Evolutionary conservation across 139 green algal genomes (phyloP).

Genomic region (Chlorella vulgaris): DNA sequence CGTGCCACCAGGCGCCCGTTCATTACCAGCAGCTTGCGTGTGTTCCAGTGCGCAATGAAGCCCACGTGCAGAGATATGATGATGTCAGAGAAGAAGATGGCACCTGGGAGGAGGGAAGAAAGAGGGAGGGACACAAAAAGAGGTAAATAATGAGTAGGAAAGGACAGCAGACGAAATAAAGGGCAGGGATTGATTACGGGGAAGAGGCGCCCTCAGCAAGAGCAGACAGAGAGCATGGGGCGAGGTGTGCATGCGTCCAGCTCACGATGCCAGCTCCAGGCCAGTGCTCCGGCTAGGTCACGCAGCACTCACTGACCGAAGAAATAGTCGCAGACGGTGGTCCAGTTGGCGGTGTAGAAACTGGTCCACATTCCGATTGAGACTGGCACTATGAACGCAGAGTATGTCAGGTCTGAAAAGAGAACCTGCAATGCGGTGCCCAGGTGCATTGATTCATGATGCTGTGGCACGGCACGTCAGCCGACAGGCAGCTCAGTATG

Average conservation of each 20-base stretch:
- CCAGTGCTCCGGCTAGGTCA: background rate
- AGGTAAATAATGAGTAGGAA: background rate
- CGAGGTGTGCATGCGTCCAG: background rate
- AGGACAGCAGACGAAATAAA: background rate
- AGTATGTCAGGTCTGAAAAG: conserved; percentile 44
- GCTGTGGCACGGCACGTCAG: background rate
- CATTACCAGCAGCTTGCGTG: conserved; percentile 52
- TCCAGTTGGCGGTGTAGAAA: conserved; percentile 33
- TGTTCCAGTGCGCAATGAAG: conserved; percentile 54
- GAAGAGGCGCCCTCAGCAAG: background rate
- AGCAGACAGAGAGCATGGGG: too few species aligned
- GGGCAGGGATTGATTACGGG: background rate
- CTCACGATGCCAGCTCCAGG: background rate
- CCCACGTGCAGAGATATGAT: conserved; percentile 50
- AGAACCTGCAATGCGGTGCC: conserved; percentile 36
- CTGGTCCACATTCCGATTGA: conserved; percentile 23
- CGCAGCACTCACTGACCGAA: background rate
- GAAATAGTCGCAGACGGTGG: conserved; percentile 7
- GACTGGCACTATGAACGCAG: conserved; percentile 46
- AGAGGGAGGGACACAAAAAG: background rate
- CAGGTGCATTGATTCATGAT: background rate
- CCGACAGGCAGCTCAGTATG: background rate
- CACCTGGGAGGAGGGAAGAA: background rate
- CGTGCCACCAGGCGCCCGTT: conserved; percentile 31
- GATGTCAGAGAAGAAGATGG: conserved; percentile 45